Evolutionary conservation across 2,329 filamentous ascomycete genomes (phyloP).

Genomic region (Epichloe gansuensis): DNA sequence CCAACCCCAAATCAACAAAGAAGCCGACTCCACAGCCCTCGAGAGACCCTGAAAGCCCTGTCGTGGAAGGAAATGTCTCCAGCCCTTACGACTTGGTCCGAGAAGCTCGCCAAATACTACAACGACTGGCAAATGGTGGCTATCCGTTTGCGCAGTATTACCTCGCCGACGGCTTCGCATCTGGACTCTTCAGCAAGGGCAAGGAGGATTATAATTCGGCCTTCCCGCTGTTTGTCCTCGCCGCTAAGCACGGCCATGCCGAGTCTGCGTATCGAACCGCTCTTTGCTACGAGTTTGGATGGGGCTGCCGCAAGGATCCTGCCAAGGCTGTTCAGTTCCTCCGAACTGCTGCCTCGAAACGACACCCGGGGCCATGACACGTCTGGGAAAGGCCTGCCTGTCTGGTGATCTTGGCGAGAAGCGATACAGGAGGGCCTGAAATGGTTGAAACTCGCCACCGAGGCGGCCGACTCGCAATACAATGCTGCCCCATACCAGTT

Average conservation of each 20-base stretch:
- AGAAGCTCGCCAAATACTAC: slow-evolving; percentile 82
- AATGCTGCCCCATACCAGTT: slow-evolving; percentile 88
- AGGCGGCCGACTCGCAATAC: slow-evolving; percentile 83
- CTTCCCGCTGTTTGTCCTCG: slow-evolving; percentile 84
- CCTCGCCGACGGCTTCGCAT: slow-evolving; percentile 85
- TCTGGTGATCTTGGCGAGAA: slow-evolving; percentile 80
- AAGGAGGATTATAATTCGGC: slow-evolving; percentile 85
- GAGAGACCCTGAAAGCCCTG: slow-evolving; percentile 34
- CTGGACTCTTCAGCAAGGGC: slow-evolving; percentile 88
- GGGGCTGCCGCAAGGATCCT: slow-evolving; percentile 84
- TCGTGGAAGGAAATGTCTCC: slow-evolving; percentile 32
- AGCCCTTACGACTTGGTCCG: slow-evolving; percentile 59
- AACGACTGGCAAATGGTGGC: slow-evolving; percentile 71
- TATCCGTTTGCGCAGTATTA: slow-evolving; percentile 99
- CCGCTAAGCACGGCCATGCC: slow-evolving; percentile 92
- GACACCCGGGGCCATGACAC: slow-evolving; percentile 88
- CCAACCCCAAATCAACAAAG: slow-evolving; percentile 33
- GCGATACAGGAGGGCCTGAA: slow-evolving; percentile 84
- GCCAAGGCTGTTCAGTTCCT: slow-evolving; percentile 91
- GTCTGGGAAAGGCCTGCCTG: slow-evolving; percentile 81
- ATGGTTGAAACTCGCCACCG: slow-evolving; percentile 88
- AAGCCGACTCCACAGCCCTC: slow-evolving; percentile 31
- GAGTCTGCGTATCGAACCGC: slow-evolving; percentile 91
- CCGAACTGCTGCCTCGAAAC: slow-evolving; percentile 79
- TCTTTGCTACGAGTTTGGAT: slow-evolving; percentile 95